Percentiles rank a stretch among this genome's conserved stretches.
Conservation (phyloP, 805 yeast genomes). For the Candida patagonica region DNA sequence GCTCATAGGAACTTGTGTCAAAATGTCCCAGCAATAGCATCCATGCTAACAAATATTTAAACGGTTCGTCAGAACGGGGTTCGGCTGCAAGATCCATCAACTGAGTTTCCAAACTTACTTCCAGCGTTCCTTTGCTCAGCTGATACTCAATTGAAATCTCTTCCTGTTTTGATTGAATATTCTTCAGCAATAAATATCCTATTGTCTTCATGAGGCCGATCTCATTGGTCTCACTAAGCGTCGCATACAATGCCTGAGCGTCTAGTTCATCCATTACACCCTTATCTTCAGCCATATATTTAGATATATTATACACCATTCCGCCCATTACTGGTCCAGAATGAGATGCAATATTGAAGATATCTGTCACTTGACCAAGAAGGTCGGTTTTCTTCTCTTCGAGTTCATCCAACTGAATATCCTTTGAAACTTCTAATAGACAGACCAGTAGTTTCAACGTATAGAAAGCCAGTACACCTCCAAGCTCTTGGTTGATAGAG, state of each 20-base stretch:
- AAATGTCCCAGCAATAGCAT: slow-evolving; percentile 51
- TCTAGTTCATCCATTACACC: neutral
- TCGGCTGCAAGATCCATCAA: slow-evolving; percentile 11
- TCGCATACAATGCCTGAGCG: neutral
- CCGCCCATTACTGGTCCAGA: neutral
- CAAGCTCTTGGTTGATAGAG: neutral
- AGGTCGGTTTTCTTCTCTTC: neutral
- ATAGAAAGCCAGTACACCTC: slow-evolving; percentile 30
- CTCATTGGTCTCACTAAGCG: neutral
- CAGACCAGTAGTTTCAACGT: slow-evolving; percentile 27
- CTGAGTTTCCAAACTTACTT: slow-evolving; percentile 3
- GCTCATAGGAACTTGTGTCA: slow-evolving; percentile 51
- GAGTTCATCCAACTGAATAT: slow-evolving; percentile 2
- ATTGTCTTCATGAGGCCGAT: neutral
- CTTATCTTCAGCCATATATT: neutral
- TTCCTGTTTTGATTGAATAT: slow-evolving; percentile 6
- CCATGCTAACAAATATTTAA: slow-evolving; percentile 43
- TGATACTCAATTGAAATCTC: slow-evolving; percentile 29
- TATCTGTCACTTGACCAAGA: neutral
- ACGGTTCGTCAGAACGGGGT: slow-evolving; percentile 21
- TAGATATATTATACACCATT: neutral
- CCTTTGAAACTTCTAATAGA: neutral
- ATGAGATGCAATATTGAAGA: neutral
- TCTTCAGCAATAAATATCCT: neutral
- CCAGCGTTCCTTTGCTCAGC: slow-evolving; percentile 20